These are phyloP conservation scores for Aspergillus transmontanensis DNA, from an alignment of 2,329 filamentous ascomycete species.

Conservation along the genomic window DNA sequence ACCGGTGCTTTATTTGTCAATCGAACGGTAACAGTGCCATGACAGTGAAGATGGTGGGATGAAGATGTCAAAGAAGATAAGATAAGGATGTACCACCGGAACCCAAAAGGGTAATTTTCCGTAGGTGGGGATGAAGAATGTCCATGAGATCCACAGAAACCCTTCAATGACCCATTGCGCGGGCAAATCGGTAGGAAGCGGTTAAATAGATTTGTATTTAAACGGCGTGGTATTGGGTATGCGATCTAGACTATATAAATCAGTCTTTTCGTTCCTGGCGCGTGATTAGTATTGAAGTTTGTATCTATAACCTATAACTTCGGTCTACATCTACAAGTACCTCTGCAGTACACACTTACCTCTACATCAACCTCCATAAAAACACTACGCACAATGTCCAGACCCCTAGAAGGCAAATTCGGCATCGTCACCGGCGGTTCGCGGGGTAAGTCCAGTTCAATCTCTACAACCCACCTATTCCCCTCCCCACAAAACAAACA, in stretches of 20 bases:
- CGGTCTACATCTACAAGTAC: neutral
- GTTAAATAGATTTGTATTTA: neutral
- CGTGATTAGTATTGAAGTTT: neutral
- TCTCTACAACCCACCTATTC: neutral
- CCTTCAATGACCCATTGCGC: neutral
- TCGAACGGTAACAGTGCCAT: no score
- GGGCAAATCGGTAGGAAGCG: neutral
- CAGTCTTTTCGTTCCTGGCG: neutral
- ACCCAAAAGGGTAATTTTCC: conserved; percentile 31
- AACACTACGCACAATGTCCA: conserved; percentile 17
- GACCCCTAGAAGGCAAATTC: conserved; percentile 70
- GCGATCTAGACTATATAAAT: neutral
- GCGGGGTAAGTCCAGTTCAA: conserved; percentile 58
- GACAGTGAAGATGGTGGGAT: no score
- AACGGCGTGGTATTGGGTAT: neutral
- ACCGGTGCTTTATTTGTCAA: no score
- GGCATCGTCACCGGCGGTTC: conserved; percentile 80
- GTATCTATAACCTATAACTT: no score
- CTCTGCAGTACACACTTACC: neutral
- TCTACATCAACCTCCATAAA: neutral
- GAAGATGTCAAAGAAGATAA: no score
- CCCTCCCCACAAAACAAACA: conserved; percentile 5
- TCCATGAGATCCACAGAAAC: neutral
- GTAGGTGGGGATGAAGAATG: conserved; percentile 12
- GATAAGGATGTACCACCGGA: neutral